A percentile compares a stretch with the other conserved stretches of the same genome.
These are phyloP conservation scores for Ochetophila trinervis DNA, from an alignment of 306 rosid genomes.

Conservation along the genomic window DNA sequence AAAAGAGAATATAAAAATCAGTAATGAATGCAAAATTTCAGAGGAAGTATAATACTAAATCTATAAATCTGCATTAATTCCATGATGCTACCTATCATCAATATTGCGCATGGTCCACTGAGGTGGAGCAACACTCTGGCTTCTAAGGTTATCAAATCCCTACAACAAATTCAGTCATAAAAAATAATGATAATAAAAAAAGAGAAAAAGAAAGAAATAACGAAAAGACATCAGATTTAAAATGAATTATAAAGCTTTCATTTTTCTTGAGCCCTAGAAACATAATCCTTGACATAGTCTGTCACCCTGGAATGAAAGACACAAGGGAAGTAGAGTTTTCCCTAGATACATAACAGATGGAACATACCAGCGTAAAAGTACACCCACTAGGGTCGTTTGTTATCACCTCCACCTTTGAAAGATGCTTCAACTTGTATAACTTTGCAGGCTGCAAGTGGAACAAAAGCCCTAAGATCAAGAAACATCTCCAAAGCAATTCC, in stretches of 20 bases:
- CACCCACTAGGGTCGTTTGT: conserved; percentile 87
- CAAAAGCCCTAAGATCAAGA: not conserved
- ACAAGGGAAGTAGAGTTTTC: conserved; percentile 7
- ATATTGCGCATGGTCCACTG: conserved; percentile 97
- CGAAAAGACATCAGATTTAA: not conserved
- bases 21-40: conserved; percentile 17
- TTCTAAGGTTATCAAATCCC: conserved; percentile 96
- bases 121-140: conserved; percentile 84
- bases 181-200: not conserved
- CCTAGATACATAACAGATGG: conserved; percentile 19
- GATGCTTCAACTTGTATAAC: conserved; percentile 92
- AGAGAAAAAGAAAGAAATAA: not conserved
- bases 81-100: conserved; percentile 75
- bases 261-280: conserved; percentile 21
- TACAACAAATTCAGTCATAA: conserved; percentile 36
- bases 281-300: not conserved
- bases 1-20: not conserved
- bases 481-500: not conserved
- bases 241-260: too few relatives aligned
- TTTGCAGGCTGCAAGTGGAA: conserved; percentile 77
- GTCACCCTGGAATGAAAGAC: not conserved
- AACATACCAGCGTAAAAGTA: conserved; percentile 79
- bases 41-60: not conserved
- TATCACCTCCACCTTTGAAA: conserved; percentile 84
- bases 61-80: conserved; percentile 16